Evolutionary conservation across 2,329 filamentous ascomycete species (phyloP), one percentile per base, ranked within the genome.

Genomic region (Rhinocladiella mackenziei): DNA sequence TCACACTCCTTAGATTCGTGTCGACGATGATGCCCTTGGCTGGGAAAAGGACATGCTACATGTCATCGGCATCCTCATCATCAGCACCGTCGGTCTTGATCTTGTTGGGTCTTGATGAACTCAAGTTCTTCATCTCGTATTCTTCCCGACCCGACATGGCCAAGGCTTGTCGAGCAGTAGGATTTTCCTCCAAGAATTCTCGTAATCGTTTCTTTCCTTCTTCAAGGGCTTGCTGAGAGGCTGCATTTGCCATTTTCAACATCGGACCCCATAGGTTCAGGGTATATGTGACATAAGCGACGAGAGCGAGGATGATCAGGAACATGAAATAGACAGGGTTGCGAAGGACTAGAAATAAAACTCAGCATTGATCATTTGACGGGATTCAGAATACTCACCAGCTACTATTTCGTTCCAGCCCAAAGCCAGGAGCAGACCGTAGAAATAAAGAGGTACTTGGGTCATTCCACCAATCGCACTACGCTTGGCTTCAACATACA

Each of bases 371-470:
- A n/a, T n/a, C n/a, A n/a, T n/a, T n/a, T n/a, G n/a, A n/a, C n/a
- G n/a, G n/a, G n/a, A 11, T 11, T 4, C 17, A 22, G 8, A 18
- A 22, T 19, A 55, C 85, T 75, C 76, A 94, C 89, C 88, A 60
- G 89, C 86, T 56, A 94, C 73, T 53, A 98, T 89, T 68, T 98
- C 92, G 67, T 98, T 98, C 92, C 92, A 98, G n/a, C 92, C 92
- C 36, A 98, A 74, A 15, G 88, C 86, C 54, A 98, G 71, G 44
- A 98, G 74, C 44, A 97, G 66, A 30, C 81, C 87, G 59, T 96
- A 98, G 66, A 98, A 96, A 68, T 96, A 97, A 50, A 94, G 70
- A 4, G 92, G 92, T 37, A 98, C 82, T 66, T 96, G 89, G 3
- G 89, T 86, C 58, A 98, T 86, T 45, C 91, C 89, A 42, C 92